These are phyloP conservation scores for Breviolum minutum DNA, from an alignment of 73 alveolate species.

Conservation along the genomic window DNA sequence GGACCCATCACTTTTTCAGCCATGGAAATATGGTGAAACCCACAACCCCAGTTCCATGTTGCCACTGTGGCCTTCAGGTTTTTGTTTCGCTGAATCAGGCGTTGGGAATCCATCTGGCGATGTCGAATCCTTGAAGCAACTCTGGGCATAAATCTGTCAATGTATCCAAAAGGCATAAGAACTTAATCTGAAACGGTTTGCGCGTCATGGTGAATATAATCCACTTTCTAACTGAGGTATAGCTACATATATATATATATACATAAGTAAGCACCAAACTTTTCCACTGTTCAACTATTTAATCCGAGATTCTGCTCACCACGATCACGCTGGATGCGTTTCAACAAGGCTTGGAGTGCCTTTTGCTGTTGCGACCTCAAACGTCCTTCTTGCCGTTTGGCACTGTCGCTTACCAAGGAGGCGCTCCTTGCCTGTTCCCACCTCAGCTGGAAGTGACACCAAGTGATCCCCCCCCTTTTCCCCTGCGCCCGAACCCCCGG, in stretches of 20 bases:
- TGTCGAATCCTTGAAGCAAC: conserved; percentile 92
- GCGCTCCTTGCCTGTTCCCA: conserved; percentile 94
- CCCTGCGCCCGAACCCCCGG: no score
- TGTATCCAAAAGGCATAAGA: no score
- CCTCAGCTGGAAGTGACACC: no score
- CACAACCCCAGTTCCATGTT: neutral
- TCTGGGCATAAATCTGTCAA: no score
- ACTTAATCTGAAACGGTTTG: no score
- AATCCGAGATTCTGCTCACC: conserved; percentile 95
- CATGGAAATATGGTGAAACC: neutral
- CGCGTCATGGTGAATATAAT: no score
- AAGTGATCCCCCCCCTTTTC: no score
- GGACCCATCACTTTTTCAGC: no score
- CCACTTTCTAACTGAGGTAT: no score
- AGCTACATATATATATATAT: no score
- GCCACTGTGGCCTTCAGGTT: conserved; percentile 95
- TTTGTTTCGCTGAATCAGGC: conserved; percentile 97
- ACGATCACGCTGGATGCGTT: conserved; percentile 97
- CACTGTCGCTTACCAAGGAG: conserved; percentile 88
- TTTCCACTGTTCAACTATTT: no score
- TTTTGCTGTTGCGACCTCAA: conserved; percentile 96
- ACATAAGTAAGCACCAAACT: no score
- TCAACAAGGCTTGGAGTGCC: conserved; percentile 97
- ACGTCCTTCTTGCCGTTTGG: conserved; percentile 64
- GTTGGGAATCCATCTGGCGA: conserved; percentile 97